Base-by-base conservation (phyloP, 495 filamentous ascomycete genomes). In the Terfezia boudieri region DNA sequence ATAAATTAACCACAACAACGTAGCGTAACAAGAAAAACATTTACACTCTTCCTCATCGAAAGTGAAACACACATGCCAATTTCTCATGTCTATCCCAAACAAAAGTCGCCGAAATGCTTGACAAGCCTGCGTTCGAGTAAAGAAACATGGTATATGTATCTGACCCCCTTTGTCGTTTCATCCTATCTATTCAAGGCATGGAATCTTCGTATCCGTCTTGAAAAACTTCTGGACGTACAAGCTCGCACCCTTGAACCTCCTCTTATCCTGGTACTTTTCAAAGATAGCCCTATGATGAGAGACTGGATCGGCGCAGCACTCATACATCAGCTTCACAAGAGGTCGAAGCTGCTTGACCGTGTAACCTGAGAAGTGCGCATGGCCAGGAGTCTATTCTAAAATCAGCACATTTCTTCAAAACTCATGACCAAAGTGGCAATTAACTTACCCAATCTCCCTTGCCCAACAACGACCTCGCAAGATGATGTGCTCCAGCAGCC, bases 281-380 rank as follows among this genome's bases (percentile, higher is more conserved):
- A 75, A 96, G 56, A 98, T 80, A 20, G 86, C 84, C 6, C 68
- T 60, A 66, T 96, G 90, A 61, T 98, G 90, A 60, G 77, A 81
- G 58, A 70, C 72, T 7, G 84, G 82, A 58, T 81, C 76, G 58
- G 84, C 80, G 65, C 86, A 94, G 70, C 89, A 94, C 58, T 94
- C 86, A 36, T 85, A 66, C 53, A 96, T 80, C 66, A 79, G 77
- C 6, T 72, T 67, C 51, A 95, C 69, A 22, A 96, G 71, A 2
- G 80, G 83, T 56, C 80, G 75, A 22, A 98, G 72, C 64, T 98
- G 92, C 9, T 73, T 68, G 58, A 81, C 84, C 17, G 88, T 94
- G 68, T 98, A 96, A 37, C 83, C 84, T 32, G 87, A 88, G 67
- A 93, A 96, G 70, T 86, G 81, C 14, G 86, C 79, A 61, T 98